Base-by-base conservation (phyloP, 805 yeast species). In the Yamadazyma akitaensis region DNA sequence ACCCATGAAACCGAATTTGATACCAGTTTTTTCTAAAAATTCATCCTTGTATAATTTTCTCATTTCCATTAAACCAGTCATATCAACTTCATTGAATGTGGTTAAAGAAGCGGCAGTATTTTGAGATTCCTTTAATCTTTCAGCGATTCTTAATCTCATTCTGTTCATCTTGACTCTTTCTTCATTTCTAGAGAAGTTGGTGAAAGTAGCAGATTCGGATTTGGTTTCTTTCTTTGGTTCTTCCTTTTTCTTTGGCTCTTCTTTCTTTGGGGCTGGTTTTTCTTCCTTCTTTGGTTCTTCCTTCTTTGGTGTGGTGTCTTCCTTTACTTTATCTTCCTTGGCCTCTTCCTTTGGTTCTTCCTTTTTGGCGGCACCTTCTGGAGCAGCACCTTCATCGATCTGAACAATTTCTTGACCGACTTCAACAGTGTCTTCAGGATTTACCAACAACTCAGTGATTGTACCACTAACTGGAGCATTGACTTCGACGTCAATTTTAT, bases 1-100 rank as follows among this genome's bases (percentile, higher is more conserved):
- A 70, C 98, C 98, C 98, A 94, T 94, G 81, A 94, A 94, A 52
- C 99, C 99, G 59, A 94, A 81, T 78, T 94, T 94, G 72, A 86
- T 79, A 62, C 96, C 97, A 56, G 90, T 87, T 71, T 85, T 86
- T 76, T 91, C 92, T 63, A 94, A 80, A 64, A 94, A 80, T 73
- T 94, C 99, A 62, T 94, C 99, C 77, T 94, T 94, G 80, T 94
- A 94, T 56, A 87, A 76, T 72, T 92, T 92, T 77, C 99, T 85
- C 90, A 94, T 84, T 62, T 88, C 94, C 77, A 94, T 76, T 59
- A 94, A 72, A 53, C 85, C 81, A 44, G 94, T 77, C 98, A 92
- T 94, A 73, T 92, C 99, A 54, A 89, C 96, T 76, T 92, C 99
- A 74, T 92, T 92, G 81, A 92, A 92, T 42, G 99, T 92, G 47